Conservation (phyloP, 768 basidiomycete species). For the Nidularia sp. region DNA sequence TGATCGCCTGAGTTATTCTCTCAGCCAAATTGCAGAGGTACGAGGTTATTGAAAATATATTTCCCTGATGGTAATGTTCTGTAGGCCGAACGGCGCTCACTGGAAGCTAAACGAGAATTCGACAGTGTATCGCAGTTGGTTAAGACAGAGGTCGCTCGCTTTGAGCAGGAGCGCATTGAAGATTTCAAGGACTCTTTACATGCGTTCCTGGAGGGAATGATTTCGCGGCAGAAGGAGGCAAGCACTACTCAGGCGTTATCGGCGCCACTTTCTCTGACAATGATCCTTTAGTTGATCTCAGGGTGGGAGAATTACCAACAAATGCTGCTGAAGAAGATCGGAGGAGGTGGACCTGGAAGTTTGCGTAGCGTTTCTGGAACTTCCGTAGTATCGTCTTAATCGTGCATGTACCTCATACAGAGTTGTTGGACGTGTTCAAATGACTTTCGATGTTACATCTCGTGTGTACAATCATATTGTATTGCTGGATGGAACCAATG, state of each 20-base stretch:
- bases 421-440: too few relatives aligned
- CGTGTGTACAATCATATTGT: constrained; percentile 1
- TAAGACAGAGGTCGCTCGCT: constrained; percentile 85
- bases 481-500: too few relatives aligned
- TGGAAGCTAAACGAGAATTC: constrained; percentile 85
- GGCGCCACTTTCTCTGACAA: constrained; percentile 2
- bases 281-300: constrained; percentile 53
- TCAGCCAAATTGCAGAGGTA: constrained; percentile 80
- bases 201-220: constrained; percentile 84
- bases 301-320: constrained; percentile 85
- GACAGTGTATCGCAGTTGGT: constrained; percentile 85
- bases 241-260: constrained; percentile 9
- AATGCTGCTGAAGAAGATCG: constrained; percentile 51
- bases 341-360: constrained; percentile 4
- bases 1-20: constrained; percentile 69
- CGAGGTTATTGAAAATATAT: background rate
- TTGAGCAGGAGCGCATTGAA: constrained; percentile 89
- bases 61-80: background rate
- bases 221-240: constrained; percentile 78
- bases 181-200: constrained; percentile 88
- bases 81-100: constrained; percentile 80
- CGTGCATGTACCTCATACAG: background rate
- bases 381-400: background rate
- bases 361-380: background rate
- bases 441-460: too few relatives aligned